phyloP scores from a whole-genome alignment of 2,329 filamentous ascomycete species.

The Colletotrichum orchidophilum region DNA sequence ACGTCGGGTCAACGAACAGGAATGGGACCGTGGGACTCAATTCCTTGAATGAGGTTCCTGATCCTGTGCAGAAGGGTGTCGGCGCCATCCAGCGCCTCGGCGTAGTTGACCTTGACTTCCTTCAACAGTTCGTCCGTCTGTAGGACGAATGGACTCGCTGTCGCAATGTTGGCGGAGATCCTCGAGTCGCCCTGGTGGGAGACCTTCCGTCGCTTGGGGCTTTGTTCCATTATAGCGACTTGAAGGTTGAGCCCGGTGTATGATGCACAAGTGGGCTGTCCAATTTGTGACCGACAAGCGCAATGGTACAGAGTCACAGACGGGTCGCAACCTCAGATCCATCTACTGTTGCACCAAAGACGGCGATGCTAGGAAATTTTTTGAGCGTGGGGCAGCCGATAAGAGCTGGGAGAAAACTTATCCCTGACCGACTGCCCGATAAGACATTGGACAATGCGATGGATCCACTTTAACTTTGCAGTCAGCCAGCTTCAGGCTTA shows the following conservation, averaged over 20 bases:
- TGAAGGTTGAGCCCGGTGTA: neutral
- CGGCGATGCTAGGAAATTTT: slow-evolving; percentile 30
- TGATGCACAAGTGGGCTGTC: neutral
- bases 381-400: slow-evolving; percentile 30
- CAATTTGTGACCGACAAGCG: slow-evolving; percentile 7
- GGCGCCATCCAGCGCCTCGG: slow-evolving; percentile 56
- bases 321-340: neutral
- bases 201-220: slow-evolving; percentile 59
- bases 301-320: neutral
- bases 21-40: slow-evolving; percentile 58
- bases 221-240: slow-evolving; percentile 53
- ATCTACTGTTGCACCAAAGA: neutral
- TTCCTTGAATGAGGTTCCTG: slow-evolving; percentile 62
- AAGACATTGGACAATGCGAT: neutral
- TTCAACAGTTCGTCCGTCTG: slow-evolving; percentile 69
- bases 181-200: slow-evolving; percentile 49
- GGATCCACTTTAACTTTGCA: neutral
- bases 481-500: neutral
- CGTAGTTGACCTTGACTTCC: slow-evolving; percentile 63
- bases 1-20: slow-evolving; percentile 52
- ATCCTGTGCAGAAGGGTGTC: slow-evolving; percentile 60
- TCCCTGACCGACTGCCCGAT: slow-evolving; percentile 29
- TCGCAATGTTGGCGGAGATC: slow-evolving; percentile 51
- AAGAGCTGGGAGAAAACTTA: slow-evolving; percentile 34
- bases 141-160: slow-evolving; percentile 65